phyloP scores from a whole-genome alignment of 768 basidiomycete genomes.

The Naganishia kalamii region DNA sequence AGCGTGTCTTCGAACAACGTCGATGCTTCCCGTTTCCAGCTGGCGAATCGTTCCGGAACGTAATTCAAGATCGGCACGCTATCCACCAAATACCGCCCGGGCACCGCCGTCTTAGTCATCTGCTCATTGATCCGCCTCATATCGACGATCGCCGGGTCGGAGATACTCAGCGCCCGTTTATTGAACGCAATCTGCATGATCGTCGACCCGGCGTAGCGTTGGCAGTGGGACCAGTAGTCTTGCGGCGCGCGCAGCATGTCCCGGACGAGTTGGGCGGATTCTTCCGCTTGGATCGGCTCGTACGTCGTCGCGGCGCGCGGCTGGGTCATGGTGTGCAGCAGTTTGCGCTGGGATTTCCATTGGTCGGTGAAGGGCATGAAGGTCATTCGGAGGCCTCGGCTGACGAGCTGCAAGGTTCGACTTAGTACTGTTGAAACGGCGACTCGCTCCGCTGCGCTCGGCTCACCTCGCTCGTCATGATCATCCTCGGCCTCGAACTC shows the following conservation, averaged over 20 bases:
- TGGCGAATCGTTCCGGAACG: slow-evolving; percentile 27
- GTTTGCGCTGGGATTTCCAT: slow-evolving; percentile 28
- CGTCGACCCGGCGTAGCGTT: slow-evolving; percentile 30
- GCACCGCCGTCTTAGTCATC: slow-evolving; percentile 33
- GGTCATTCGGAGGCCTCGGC: slow-evolving; percentile 24
- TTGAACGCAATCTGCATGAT: slow-evolving; percentile 36
- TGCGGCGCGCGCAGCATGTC: slow-evolving; percentile 27
- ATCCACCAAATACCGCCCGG: slow-evolving; percentile 32
- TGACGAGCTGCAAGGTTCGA: background rate
- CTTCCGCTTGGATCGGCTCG: slow-evolving; percentile 33
- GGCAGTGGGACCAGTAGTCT: slow-evolving; percentile 31
- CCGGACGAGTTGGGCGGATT: slow-evolving; percentile 25
- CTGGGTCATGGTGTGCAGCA: slow-evolving; percentile 29
- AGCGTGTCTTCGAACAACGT: slow-evolving; percentile 25
- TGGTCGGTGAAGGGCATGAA: slow-evolving; percentile 33
- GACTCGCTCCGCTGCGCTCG: no score
- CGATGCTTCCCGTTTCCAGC: slow-evolving; percentile 31
- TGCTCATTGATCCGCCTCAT: slow-evolving; percentile 26
- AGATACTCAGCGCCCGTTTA: slow-evolving; percentile 25
- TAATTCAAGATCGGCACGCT: slow-evolving; percentile 30
- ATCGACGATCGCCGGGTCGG: slow-evolving; percentile 30
- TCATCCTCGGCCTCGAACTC: slow-evolving; percentile 28
- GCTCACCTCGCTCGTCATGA: slow-evolving; percentile 25
- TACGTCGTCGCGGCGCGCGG: slow-evolving; percentile 27
- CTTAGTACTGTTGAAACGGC: no score